Percentiles rank a stretch among this genome's conserved stretches.
phyloP scores from a whole-genome alignment of 2,329 filamentous ascomycete species.

The Claviceps capensis region DNA sequence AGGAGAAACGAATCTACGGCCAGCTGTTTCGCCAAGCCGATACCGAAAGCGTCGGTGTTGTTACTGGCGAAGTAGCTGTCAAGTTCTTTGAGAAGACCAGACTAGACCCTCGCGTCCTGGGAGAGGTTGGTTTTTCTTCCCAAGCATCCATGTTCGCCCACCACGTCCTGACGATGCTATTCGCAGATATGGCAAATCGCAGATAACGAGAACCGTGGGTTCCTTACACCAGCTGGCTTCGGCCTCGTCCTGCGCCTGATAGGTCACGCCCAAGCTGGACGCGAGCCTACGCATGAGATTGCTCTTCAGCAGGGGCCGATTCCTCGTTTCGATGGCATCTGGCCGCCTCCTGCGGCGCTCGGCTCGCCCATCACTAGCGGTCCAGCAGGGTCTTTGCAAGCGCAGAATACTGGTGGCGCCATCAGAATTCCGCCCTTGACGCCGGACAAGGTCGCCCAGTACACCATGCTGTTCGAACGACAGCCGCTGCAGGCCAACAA shows the following conservation, averaged over 20 bases:
- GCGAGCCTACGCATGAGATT: slow-evolving; percentile 66
- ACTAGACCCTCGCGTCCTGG: slow-evolving; percentile 71
- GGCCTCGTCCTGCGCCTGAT: slow-evolving; percentile 87
- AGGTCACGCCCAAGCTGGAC: slow-evolving; percentile 83
- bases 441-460: slow-evolving; percentile 80
- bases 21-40: slow-evolving; percentile 91
- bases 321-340: slow-evolving; percentile 76
- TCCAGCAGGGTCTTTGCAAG: slow-evolving; percentile 36
- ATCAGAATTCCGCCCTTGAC: slow-evolving; percentile 81
- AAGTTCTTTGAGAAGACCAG: slow-evolving; percentile 97
- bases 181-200: slow-evolving; percentile 95
- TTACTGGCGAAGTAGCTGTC: slow-evolving; percentile 91
- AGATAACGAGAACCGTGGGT: slow-evolving; percentile 88
- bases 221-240: slow-evolving; percentile 86
- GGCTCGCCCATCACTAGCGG: slow-evolving; percentile 22
- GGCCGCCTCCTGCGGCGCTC: slow-evolving; percentile 12
- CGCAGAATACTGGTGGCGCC: slow-evolving; percentile 50
- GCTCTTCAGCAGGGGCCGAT: slow-evolving; percentile 79
- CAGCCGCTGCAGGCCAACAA: slow-evolving; percentile 61
- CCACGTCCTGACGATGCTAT: slow-evolving; percentile 1
- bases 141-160: neutral
- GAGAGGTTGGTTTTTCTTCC: slow-evolving; percentile 49
- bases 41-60: slow-evolving; percentile 78
- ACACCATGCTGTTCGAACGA: slow-evolving; percentile 79
- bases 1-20: slow-evolving; percentile 89